phyloP scores from a whole-genome alignment of 176 grass and related monocot genomes.

The Hordeum marinum region DNA sequence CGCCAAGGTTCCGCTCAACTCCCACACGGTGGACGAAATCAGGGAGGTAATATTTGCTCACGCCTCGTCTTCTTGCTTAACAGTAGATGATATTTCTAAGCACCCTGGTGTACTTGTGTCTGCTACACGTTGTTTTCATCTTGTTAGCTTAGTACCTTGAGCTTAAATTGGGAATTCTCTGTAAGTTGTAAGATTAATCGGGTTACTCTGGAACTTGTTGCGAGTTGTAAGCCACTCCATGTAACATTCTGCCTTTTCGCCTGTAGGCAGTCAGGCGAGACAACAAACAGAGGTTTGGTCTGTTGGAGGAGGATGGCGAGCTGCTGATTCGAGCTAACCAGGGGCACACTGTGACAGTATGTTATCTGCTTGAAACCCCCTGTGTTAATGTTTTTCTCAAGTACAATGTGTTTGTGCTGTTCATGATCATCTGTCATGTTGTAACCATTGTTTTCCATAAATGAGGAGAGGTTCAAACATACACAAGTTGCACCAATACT shows the following conservation, averaged over 20 bases:
- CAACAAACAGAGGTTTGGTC: constrained; percentile 79
- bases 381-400: background rate
- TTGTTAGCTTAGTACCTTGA: background rate
- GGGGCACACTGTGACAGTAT: constrained; percentile 67
- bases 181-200: background rate
- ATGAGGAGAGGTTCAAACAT: background rate
- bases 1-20: constrained; percentile 71
- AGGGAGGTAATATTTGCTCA: constrained; percentile 42
- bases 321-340: constrained; percentile 86
- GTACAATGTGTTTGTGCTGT: background rate
- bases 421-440: background rate
- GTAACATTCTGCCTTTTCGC: background rate
- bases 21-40: constrained; percentile 72
- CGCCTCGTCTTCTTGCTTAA: background rate
- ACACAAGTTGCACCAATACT: background rate
- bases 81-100: background rate
- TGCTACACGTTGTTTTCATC: background rate
- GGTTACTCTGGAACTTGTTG: background rate
- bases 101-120: background rate
- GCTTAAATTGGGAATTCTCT: background rate
- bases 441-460: background rate
- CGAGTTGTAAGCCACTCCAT: background rate
- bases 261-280: constrained; percentile 67
- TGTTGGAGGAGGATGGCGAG: constrained; percentile 83
- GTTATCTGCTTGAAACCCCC: background rate